A percentile compares a stretch with the other conserved stretches of the same genome.
Evolutionary conservation across 192 early-diverging fungal genomes (phyloP).

Genomic region (Podila epigama): DNA sequence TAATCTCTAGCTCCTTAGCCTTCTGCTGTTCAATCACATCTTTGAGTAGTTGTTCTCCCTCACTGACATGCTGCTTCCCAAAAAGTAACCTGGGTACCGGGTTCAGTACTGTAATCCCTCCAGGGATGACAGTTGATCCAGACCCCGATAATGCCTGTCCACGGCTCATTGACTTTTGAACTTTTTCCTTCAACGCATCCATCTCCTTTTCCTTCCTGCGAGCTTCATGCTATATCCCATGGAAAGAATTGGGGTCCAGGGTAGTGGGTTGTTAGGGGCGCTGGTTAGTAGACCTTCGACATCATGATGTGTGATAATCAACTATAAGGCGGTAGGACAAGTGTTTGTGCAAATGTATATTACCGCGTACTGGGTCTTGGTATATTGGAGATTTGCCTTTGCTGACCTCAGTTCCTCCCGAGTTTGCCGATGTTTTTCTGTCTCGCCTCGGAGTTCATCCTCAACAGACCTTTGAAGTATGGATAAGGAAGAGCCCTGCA

Average conservation of each 20-base stretch:
- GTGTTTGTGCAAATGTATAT: slow-evolving; percentile 2
- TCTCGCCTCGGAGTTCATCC: slow-evolving; percentile 34
- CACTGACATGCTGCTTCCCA: slow-evolving; percentile 19
- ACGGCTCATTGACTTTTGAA: slow-evolving; percentile 51
- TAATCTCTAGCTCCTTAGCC: slow-evolving; percentile 39
- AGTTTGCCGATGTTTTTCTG: slow-evolving; percentile 40
- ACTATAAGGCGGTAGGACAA: background rate
- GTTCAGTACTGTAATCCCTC: slow-evolving; percentile 27
- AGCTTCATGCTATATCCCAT: slow-evolving; percentile 50
- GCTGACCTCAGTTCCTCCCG: slow-evolving; percentile 57
- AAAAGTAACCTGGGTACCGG: slow-evolving; percentile 25
- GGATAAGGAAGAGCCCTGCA: background rate
- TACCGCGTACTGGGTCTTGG: slow-evolving; percentile 60
- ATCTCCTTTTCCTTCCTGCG: slow-evolving; percentile 55
- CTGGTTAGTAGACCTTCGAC: too few relatives aligned
- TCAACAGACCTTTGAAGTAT: slow-evolving; percentile 14
- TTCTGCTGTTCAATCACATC: slow-evolving; percentile 46
- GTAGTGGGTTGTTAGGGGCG: background rate
- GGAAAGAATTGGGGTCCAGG: background rate
- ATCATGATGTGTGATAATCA: too few relatives aligned
- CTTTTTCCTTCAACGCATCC: slow-evolving; percentile 51
- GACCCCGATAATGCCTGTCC: slow-evolving; percentile 7
- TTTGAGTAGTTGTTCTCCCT: slow-evolving; percentile 31
- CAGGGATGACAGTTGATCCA: slow-evolving; percentile 20
- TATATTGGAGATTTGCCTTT: slow-evolving; percentile 58